Evolutionary conservation across 176 grass and related monocot genomes (phyloP), one percentile per base, ranked within the genome.

Genomic region (Zoysia japonica): DNA sequence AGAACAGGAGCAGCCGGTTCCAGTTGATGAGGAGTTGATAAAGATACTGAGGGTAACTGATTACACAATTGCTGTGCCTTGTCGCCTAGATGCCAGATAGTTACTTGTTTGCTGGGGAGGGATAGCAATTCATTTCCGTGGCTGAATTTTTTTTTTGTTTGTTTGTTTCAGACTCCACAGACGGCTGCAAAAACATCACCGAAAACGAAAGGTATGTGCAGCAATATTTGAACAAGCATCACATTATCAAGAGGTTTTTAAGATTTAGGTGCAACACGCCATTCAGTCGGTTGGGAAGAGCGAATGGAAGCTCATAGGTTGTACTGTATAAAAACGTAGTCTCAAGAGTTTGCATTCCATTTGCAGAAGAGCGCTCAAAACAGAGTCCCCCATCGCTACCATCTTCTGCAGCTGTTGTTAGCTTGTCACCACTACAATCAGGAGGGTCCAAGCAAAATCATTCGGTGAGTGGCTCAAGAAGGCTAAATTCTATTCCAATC

Each of bases 41-140:
- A 88, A 64, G 75, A 91, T 65, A 82, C 38, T 94, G 64, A 89
- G 74, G 80, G 89, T 85, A 81, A 80, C 13, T 91, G 74, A 5
- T 47, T 61, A 74, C 78, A 42, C 38, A 57, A 54, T 61, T 80
- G 20, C 62, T 12, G 2, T 65, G 6, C 16, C 47, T 57, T 85
- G 28, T 28, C 28, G 28, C 28, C 28, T 28, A 28, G 70, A 38
- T n/a, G 59, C 61, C n/a, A 36, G 71, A 80, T 51, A 17, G 8
- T 71, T 9, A 12, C 45, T 77, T 12, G 15, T 70, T 39, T 63
- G 36, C 19, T 55, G 36, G 3, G 15, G 11, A 68, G 9, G 4
- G 5, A 15, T 68, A 15, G n/a, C 54, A 61, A 1, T 56, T 65
- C 5, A 38, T 89, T 80, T 65, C 1, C 41, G 47, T 64, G 43